Conservation (phyloP, 2,329 filamentous ascomycete species). For the Aspergillus niger region DNA sequence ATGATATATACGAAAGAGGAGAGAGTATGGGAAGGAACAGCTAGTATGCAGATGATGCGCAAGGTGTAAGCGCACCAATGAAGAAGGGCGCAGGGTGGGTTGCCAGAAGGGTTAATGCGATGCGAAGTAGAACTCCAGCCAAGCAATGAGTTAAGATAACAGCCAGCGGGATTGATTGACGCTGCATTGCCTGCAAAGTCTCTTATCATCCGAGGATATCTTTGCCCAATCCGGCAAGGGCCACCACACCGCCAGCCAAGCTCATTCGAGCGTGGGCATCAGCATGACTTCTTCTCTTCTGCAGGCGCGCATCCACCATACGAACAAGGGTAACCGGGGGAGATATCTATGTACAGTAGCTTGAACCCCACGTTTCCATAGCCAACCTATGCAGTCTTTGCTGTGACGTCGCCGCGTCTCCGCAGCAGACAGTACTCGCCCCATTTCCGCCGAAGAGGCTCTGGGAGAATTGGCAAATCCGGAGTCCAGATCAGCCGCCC, state of each 20-base stretch:
- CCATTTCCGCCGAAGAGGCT: constrained; percentile 73
- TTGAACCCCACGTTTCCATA: neutral
- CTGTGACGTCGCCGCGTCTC: constrained; percentile 43
- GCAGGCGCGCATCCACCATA: constrained; percentile 19
- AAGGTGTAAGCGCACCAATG: neutral
- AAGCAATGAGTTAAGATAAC: neutral
- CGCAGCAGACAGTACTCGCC: constrained; percentile 83
- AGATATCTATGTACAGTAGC: constrained; percentile 6
- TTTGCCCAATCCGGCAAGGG: constrained; percentile 41
- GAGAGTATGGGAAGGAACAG: neutral
- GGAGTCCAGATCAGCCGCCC: constrained; percentile 83
- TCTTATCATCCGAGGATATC: constrained; percentile 30
- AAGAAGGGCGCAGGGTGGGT: neutral
- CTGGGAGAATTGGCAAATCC: constrained; percentile 67
- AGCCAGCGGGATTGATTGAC: no score
- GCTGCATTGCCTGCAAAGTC: no score
- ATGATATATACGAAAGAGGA: neutral
- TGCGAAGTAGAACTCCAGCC: constrained; percentile 23
- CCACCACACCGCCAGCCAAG: constrained; percentile 13
- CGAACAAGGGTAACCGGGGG: constrained; percentile 14
- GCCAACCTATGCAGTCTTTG: neutral
- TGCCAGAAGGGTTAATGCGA: constrained; percentile 33
- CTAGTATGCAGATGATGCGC: neutral
- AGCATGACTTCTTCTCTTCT: neutral
- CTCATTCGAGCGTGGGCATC: no score